Evolutionary conservation across 495 filamentous ascomycete genomes (phyloP), one percentile per base, ranked within the genome.

Genomic region (Aspergillus olivimuriae): DNA sequence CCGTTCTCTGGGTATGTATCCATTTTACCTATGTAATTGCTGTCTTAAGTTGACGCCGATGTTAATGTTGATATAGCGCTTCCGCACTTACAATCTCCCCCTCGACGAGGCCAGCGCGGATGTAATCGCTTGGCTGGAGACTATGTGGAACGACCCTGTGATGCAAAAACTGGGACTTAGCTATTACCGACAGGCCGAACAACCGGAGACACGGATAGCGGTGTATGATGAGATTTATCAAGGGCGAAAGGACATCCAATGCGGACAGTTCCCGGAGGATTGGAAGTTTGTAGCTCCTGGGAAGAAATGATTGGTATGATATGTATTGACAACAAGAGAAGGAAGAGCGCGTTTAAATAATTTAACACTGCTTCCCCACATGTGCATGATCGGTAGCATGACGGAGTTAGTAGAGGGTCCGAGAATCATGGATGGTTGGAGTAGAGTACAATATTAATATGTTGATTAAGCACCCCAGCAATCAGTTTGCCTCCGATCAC

Each of bases 91-190:
- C 19, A 54, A 61, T 40, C 58, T 73, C 32, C 68, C 69, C 3
- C 46, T 72, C 32, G 53, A 50, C 11, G 51, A 53, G 5, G 69
- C 66, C 8, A 63, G 42, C 5, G 41, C 51, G 4, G 66, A 72
- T 33, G 68, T 55, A 3, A 42, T 70, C 16, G 52, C 56, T 4
- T 73, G 69, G 71, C 70, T 70, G 56, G 56, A 48, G 24, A 71
- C 52, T 18, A 73, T 75, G 66, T 73, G 72, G 72, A 68, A 60
- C 45, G 65, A 72, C 48, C 66, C 70, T 0, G 34, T 34, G 7
- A 55, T 73, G 16, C 57, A 53, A 43, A 36, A 32, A 1, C 36
- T 73, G 39, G 51, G 26, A 1, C 51, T 56, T 19, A 56, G 57
- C 11, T 74, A 69, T 38, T 63, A 63, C 39, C 50, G 46, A 19